Evolutionary conservation across 768 basidiomycete species (phyloP).

Genomic region (Thelephora aurantiotincta): DNA sequence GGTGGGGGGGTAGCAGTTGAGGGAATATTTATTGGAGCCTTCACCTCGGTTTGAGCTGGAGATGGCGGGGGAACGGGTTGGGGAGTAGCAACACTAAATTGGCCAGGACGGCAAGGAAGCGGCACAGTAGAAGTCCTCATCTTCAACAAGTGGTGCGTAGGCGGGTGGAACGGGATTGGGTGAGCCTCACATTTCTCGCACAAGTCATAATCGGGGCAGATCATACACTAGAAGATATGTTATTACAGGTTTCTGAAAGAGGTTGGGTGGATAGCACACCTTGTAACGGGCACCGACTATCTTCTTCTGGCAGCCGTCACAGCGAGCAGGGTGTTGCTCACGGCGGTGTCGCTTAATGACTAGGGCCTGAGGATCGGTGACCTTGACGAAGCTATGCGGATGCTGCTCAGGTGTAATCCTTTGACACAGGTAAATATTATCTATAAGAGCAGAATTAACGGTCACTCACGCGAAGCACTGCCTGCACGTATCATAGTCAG

Average conservation of each 20-base stretch:
- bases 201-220: conserved; percentile 71
- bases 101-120: conserved; percentile 19
- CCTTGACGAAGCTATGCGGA: conserved; percentile 65
- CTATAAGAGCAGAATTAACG: neutral
- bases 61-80: no score
- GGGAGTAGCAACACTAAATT: no score
- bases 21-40: no score
- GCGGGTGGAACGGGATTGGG: conserved; percentile 64
- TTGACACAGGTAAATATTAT: conserved; percentile 1
- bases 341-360: conserved; percentile 29
- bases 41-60: no score
- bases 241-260: neutral
- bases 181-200: conserved; percentile 69
- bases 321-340: conserved; percentile 40
- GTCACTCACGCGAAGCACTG: conserved; percentile 46
- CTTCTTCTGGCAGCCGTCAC: conserved; percentile 41
- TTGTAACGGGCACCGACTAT: conserved; percentile 64
- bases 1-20: neutral
- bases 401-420: conserved; percentile 64
- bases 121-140: conserved; percentile 38
- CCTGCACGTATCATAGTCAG: conserved; percentile 72
- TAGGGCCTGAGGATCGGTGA: conserved; percentile 38
- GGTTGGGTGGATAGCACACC: conserved; percentile 21
- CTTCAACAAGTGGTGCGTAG: conserved; percentile 63
- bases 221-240: conserved; percentile 44